These are phyloP conservation scores for Aspergillus indologenus DNA, from an alignment of 495 filamentous ascomycete genomes.

Conservation along the genomic window DNA sequence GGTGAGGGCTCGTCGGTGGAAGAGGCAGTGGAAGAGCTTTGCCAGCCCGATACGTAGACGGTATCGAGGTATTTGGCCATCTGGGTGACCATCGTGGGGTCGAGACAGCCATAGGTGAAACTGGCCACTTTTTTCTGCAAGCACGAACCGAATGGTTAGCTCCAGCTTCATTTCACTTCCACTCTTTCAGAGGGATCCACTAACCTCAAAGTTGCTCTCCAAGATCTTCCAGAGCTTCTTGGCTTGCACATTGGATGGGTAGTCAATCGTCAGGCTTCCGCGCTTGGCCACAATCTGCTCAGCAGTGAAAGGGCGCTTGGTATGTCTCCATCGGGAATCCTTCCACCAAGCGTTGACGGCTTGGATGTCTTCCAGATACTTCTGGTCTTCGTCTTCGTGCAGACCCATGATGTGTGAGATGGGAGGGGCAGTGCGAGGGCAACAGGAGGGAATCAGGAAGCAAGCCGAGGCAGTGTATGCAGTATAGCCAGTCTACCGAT, in stretches of 20 bases:
- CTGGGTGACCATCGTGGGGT: conserved; percentile 97
- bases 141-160: background rate
- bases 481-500: conserved; percentile 11
- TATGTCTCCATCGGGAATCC: conserved; percentile 87
- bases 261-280: conserved; percentile 86
- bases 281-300: conserved; percentile 96
- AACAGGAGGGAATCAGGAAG: background rate
- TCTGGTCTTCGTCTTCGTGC: conserved; percentile 72
- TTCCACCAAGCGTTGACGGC: conserved; percentile 93
- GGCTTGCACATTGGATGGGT: conserved; percentile 78
- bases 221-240: conserved; percentile 96
- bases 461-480: background rate
- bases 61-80: conserved; percentile 99
- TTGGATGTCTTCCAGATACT: conserved; percentile 76
- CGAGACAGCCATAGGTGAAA: conserved; percentile 94
- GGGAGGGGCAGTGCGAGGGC: background rate
- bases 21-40: conserved; percentile 94
- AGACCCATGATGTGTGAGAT: conserved; percentile 40
- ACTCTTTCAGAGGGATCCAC: conserved; percentile 13
- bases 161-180: conserved; percentile 5
- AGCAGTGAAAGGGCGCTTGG: conserved; percentile 87
- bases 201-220: conserved; percentile 77
- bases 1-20: conserved; percentile 92
- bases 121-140: conserved; percentile 74
- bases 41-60: conserved; percentile 98